A percentile compares a stretch with the other conserved stretches of the same genome.
Evolutionary conservation across 1,284 basidiomycete genomes (phyloP).

Genomic region (Trichosporon sp.): DNA sequence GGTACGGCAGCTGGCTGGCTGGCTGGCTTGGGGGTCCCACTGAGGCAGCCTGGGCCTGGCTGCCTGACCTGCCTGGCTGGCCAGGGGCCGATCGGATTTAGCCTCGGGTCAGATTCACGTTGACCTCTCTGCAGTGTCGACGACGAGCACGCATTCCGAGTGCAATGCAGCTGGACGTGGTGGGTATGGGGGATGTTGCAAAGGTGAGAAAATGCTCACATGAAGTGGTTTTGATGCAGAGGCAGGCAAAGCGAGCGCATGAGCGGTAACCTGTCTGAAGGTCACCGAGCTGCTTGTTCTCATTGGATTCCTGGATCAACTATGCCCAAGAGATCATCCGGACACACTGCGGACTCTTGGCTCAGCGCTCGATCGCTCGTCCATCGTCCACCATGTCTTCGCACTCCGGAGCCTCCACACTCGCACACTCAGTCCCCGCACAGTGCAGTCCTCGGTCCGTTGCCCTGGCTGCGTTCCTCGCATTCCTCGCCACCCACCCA

Average conservation of each 20-base stretch:
- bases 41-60: no score
- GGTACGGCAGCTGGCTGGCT: no score
- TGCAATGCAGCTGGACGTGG: neutral
- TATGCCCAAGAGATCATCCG: neutral
- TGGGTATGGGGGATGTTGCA: neutral
- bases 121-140: neutral
- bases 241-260: neutral
- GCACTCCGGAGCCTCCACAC: neutral
- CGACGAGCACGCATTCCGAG: neutral
- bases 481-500: no score
- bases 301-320: conserved; percentile 7
- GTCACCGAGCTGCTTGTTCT: neutral
- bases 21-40: no score
- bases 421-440: neutral
- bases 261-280: neutral
- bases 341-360: neutral
- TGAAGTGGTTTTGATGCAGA: neutral
- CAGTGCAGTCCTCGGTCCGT: neutral
- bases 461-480: no score
- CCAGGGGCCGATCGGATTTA: no score
- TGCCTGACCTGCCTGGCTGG: no score
- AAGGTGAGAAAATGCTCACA: neutral
- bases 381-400: neutral
- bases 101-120: neutral
- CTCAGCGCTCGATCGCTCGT: neutral